Base-by-base conservation (phyloP, 768 basidiomycete genomes). In the Podaxis carcinomalis region DNA sequence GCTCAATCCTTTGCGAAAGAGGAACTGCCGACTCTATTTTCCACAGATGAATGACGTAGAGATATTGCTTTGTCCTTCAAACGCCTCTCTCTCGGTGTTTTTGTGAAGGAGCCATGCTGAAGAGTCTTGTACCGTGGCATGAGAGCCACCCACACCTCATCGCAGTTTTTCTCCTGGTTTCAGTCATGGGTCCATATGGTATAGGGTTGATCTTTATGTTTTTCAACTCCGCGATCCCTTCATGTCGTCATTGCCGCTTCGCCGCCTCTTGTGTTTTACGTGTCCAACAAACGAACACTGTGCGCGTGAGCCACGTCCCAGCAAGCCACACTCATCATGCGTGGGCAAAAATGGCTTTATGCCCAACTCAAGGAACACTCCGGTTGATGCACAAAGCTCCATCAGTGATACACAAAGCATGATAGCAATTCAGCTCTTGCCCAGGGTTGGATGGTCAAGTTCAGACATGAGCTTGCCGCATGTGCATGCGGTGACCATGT, bases 241-340 rank as follows among this genome's bases (percentile, higher is more conserved):
- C 32, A 58, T 50, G 47, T 37, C 57, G 36, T 58, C 57, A 58
- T 58, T 11, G 55, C 53, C 10, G 13, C 28, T 53, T 53, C n/a
- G 4, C 40, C 4, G 5, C 14, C 21, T 23, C 7, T 42, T 55
- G 21, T 5, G 32, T 46, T 56, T 44, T 57, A 25, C 44, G 19
- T 51, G 21, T 3, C 11, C 35, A 57, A 37, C 56, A 50, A 49
- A 50, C 32, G 36, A 39, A 19, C 47, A 1, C 36, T 16, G 37
- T 21, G 46, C 13, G 47, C 19, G 36, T 36, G 46, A 47, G 27
- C 11, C 28, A 27, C 28, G 35, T 39, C 40, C 40, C 14, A 37
- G 39, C 19, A 55, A 11, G 23, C 54, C 54, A 42, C 57, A 50
- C 46, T 36, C 46, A 50, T 39, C 21, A 58, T 47, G 25, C 57